These are phyloP conservation scores for Gamsiella multidivaricata DNA, from an alignment of 192 early-diverging fungal species.

Conservation along the genomic window DNA sequence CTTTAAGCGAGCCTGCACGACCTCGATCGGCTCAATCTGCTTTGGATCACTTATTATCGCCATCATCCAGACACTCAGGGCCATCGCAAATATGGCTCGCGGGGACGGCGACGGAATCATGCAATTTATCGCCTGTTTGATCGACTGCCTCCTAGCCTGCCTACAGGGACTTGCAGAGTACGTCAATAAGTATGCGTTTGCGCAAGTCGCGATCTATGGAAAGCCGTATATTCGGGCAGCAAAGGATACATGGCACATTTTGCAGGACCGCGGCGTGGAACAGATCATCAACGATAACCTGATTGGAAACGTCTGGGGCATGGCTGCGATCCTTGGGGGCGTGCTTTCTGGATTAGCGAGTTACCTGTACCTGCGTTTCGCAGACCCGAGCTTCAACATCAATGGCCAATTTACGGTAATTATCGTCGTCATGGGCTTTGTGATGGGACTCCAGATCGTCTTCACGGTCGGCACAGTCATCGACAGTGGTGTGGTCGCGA, in stretches of 20 bases:
- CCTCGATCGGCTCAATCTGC: conserved; percentile 84
- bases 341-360: conserved; percentile 59
- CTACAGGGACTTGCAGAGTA: conserved; percentile 56
- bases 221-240: conserved; percentile 75
- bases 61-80: conserved; percentile 72
- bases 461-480: conserved; percentile 84
- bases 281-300: conserved; percentile 94
- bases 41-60: conserved; percentile 78
- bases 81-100: conserved; percentile 52
- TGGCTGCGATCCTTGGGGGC: conserved; percentile 69
- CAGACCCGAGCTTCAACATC: conserved; percentile 13
- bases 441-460: conserved; percentile 89
- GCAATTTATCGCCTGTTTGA: conserved; percentile 49
- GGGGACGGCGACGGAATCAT: conserved; percentile 44
- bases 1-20: conserved; percentile 81
- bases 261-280: conserved; percentile 82
- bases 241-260: conserved; percentile 87
- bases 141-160: conserved; percentile 48
- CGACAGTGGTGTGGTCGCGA: conserved; percentile 89
- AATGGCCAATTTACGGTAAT: conserved; percentile 33
- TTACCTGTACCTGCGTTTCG: conserved; percentile 55
- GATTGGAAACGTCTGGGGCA: conserved; percentile 87
- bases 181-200: conserved; percentile 89
- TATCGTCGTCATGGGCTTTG: conserved; percentile 72
- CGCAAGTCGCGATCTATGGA: conserved; percentile 92